These are phyloP conservation scores for Leucosporidium creatinivorum DNA, from an alignment of 768 basidiomycete genomes.

Conservation along the genomic window DNA sequence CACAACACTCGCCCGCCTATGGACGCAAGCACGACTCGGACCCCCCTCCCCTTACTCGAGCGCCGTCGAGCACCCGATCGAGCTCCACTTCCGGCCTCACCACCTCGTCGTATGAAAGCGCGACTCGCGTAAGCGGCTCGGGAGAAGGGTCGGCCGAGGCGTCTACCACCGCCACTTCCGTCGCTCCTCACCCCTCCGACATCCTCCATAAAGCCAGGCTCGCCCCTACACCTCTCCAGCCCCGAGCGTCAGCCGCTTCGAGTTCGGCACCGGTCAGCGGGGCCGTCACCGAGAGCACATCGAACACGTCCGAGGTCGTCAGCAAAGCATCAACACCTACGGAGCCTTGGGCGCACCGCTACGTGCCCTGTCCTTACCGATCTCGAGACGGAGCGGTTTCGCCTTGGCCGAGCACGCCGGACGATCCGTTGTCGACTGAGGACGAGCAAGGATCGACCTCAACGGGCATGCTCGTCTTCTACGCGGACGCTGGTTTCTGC, in stretches of 20 bases:
- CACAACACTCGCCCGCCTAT: not conserved
- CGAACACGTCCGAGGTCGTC: too few relatives aligned
- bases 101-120: constrained; percentile 1
- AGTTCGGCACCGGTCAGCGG: too few relatives aligned
- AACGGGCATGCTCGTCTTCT: constrained; percentile 22
- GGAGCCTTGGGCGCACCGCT: too few relatives aligned
- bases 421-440: not conserved
- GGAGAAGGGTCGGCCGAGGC: not conserved
- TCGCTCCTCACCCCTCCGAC: not conserved
- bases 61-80: not conserved
- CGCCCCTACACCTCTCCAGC: not conserved
- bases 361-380: not conserved
- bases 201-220: not conserved
- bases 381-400: not conserved
- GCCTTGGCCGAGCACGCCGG: not conserved
- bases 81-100: not conserved
- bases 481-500: constrained; percentile 23
- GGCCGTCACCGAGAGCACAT: too few relatives aligned
- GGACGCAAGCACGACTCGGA: not conserved
- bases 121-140: too few relatives aligned
- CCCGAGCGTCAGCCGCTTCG: not conserved
- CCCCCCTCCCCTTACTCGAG: not conserved
- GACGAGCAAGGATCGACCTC: not conserved
- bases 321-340: not conserved
- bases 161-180: not conserved